Evolutionary conservation across 495 filamentous ascomycete genomes (phyloP), one percentile per base, ranked within the genome.

Genomic region (Sporormia fimetaria): DNA sequence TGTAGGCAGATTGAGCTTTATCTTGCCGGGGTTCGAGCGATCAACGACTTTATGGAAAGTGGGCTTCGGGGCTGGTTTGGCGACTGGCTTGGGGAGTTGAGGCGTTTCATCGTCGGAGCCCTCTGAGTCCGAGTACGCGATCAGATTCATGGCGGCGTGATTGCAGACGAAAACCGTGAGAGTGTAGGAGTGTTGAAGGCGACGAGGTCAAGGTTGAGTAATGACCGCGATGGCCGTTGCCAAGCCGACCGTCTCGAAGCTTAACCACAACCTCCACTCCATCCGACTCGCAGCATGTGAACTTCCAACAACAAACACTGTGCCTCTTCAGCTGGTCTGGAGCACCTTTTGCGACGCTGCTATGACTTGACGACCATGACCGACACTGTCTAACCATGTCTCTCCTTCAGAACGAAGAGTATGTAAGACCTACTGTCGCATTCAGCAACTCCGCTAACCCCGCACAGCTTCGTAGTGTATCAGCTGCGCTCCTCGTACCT

Each of bases 381-480:
- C n/a, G n/a, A 27, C 25, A n/a, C 7, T 27, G 25, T 12, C 7
- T 12, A 14, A 42, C 16, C 42, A 96, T 95, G 90, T 92, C 88
- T 52, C 73, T 96, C 55, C 80, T 96, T 40, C 85, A 94, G 61
- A 86, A 93, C 47, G 88, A 96, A 75, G 88, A 96, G 87, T 94
- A 78, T 40, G 81, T 25, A 42, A 26, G 44, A 11, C 27, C 5
- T 26, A 10, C 31, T 21, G 23, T 32, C 30, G n/a, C n/a, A n/a
- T 23, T 14, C 39, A 10, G 4, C 15, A 11, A 37, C 44, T 54
- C 36, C 21, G 21, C 37, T 33, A 46, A 47, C 40, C 31, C 23
- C 33, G 17, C 12, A 21, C 33, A 94, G 88, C 59, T 82, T 96
- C 67, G 80, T 92, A 14, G 75, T 90, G 44, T 96, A 94, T 71